Conservation (phyloP, 2,329 filamentous ascomycete species). For the Colletotrichum eremochloae region DNA sequence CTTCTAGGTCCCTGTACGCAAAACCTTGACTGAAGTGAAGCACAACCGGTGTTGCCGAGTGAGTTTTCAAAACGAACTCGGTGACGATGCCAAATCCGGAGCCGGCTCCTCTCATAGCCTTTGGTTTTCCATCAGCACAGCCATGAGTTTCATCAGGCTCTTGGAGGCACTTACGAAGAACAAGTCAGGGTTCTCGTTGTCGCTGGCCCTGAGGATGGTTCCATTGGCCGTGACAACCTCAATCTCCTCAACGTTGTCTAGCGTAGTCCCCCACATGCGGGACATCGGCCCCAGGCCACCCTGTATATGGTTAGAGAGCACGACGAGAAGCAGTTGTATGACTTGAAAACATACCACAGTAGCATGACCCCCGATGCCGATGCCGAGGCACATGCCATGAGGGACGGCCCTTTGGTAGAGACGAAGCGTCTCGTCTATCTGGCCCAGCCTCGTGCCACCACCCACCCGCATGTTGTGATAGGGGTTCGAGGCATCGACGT, state of each 20-base stretch:
- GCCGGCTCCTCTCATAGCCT: conserved; percentile 50
- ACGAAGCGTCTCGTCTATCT: conserved; percentile 63
- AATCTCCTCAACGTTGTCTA: conserved; percentile 65
- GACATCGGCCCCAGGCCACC: conserved; percentile 69
- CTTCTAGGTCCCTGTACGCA: conserved; percentile 56
- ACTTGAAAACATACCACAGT: conserved; percentile 60
- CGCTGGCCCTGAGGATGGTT: conserved; percentile 43
- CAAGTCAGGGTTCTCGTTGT: conserved; percentile 46
- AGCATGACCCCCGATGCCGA: conserved; percentile 70
- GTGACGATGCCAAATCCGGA: conserved; percentile 55
- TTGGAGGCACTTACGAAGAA: conserved; percentile 44
- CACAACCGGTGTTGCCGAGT: conserved; percentile 58
- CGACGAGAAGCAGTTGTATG: neutral
- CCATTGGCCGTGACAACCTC: conserved; percentile 50
- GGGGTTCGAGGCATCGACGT: conserved; percentile 61
- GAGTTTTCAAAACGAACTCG: conserved; percentile 48
- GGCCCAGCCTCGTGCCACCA: conserved; percentile 62
- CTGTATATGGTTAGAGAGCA: conserved; percentile 47
- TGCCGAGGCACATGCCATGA: conserved; percentile 69
- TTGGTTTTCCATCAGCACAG: neutral
- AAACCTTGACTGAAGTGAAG: conserved; percentile 66
- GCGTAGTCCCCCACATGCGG: conserved; percentile 68
- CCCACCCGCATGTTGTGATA: conserved; percentile 65
- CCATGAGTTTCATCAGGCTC: neutral
- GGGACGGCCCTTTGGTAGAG: conserved; percentile 67